Base-by-base conservation (phyloP, 768 basidiomycete species). In the Pisolithus albus region DNA sequence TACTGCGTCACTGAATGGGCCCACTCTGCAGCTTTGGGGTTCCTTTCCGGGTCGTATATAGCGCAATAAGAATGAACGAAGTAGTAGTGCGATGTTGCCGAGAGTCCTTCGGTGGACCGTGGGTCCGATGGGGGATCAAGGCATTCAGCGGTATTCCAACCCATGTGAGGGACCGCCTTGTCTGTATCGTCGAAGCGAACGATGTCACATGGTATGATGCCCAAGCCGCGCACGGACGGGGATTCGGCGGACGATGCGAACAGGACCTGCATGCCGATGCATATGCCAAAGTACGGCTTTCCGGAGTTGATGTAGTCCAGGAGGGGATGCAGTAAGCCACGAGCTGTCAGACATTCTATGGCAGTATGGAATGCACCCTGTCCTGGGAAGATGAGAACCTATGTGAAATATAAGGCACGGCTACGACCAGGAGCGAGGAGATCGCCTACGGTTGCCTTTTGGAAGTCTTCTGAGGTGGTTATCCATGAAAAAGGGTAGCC, bases 181-280 rank as follows among this genome's bases (percentile, higher is more conserved):
- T 85, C 79, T 9, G 66, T 55, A 62, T 80, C 76, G 55, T 75
- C 71, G 62, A 99, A 97, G 13, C 74, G 72, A 50, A 81, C 78
- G 60, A 97, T 89, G n/a, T 76, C 74, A 58, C 74, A 83, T n/a
- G 90, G 87, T 55, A 99, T 84, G 57, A 92, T 68, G 16, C 83
- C 88, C 19, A 98, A 77, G n/a, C 95, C 94, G n/a, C 61, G 66
- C 24, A 72, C 71, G 18, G 66, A 61, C 15, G 81, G 77, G 13
- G 85, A 84, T 72, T 99, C 96, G 54, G 80, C 71, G 15, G 95
- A 97, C 13, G 87, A 83, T 52, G 79, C 73, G 71, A 92, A 98
- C 55, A 99, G 88, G 52, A 96, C 82, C 70, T 99, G 96, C 84
- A 99, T 86, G 61, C 96, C 96, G 63, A 99, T 90, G 72, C 96